A percentile compares a stretch with the other conserved stretches of the same genome.
Evolutionary conservation across 2,329 filamentous ascomycete species (phyloP).

Genomic region (Alternaria panax): DNA sequence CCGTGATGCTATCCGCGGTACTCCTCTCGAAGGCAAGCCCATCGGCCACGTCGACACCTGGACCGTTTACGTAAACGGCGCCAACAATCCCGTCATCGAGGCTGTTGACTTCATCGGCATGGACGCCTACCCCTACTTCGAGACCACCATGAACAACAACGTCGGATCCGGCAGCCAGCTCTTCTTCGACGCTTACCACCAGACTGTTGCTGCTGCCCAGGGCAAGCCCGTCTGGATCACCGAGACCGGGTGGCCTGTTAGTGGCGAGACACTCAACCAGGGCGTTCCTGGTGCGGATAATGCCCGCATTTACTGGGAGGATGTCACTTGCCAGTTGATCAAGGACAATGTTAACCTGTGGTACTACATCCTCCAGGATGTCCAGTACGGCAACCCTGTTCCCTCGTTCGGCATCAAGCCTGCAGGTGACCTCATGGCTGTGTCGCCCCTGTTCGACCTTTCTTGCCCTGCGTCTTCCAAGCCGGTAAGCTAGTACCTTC

Average conservation of each 20-base stretch:
- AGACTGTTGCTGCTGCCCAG: constrained; percentile 65
- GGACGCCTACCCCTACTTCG: constrained; percentile 85
- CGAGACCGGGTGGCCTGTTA: constrained; percentile 87
- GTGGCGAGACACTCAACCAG: constrained; percentile 66
- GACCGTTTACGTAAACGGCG: constrained; percentile 71
- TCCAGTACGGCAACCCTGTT: constrained; percentile 63
- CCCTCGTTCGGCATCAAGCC: constrained; percentile 76
- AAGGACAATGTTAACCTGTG: constrained; percentile 63
- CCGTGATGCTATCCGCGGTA: constrained; percentile 68
- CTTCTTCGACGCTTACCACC: constrained; percentile 71
- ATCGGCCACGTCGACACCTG: constrained; percentile 92
- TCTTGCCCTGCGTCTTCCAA: constrained; percentile 39
- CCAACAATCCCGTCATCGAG: constrained; percentile 74
- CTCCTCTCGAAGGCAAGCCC: constrained; percentile 63
- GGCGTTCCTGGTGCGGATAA: constrained; percentile 71
- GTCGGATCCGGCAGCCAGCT: constrained; percentile 70
- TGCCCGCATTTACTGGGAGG: constrained; percentile 80
- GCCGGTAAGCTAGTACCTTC: constrained; percentile 34
- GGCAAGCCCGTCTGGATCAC: constrained; percentile 84
- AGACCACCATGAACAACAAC: constrained; percentile 64
- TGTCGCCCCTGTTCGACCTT: constrained; percentile 46
- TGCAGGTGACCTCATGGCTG: constrained; percentile 40
- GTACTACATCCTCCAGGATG: constrained; percentile 80
- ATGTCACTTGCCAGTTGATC: constrained; percentile 75
- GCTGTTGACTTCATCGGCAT: constrained; percentile 81